Base-by-base conservation (phyloP, 257 asterid genomes). In the Linderniella brevidens region DNA sequence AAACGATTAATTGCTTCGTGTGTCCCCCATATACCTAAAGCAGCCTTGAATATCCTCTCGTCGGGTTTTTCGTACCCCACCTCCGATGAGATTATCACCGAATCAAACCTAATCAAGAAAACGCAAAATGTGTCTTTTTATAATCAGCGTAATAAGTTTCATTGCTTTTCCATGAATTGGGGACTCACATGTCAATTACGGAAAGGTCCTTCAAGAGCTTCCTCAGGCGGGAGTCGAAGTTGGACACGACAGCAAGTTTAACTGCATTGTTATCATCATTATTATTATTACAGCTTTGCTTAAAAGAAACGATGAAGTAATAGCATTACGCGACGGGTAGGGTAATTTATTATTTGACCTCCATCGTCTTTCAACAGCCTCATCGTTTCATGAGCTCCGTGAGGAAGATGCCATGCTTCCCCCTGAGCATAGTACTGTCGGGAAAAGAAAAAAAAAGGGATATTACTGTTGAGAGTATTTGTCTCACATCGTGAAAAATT, bases 241-340 rank as follows among this genome's bases (percentile, higher is more conserved):
- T 90, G 60, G 98, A 90, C 15, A 85, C 98, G 32, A 90, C 93
- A 18, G 98, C 96, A 57, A 90, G 70, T 71, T 79, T 90, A 67
- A 90, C 98, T 81, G 92, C 64, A 6, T 25, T 6, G 32, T 25
- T 25, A 6, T n/a, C n/a, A n/a, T n/a, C n/a, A n/a, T n/a, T n/a
- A n/a, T n/a, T n/a, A 25, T 25, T 25, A 25, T 25, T 25, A 25
- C 32, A 25, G 32, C 32, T 25, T 25, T 25, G 32, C 32, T 25
- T 25, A 25, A 25, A 25, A 25, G 3, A 25, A 25, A 25, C 32
- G 32, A 25, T n/a, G n/a, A n/a, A n/a, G n/a, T n/a, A n/a, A 25
- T 25, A 25, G n/a, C 32, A 25, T 25, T 25, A 25, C 32, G 32
- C 32, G 4, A 25, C 32, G 6, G 32, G 6, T 25, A 25, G 32